These are phyloP conservation scores for Xylariomycetidae sp. DNA, from an alignment of 2,329 filamentous ascomycete genomes.

Conservation along the genomic window DNA sequence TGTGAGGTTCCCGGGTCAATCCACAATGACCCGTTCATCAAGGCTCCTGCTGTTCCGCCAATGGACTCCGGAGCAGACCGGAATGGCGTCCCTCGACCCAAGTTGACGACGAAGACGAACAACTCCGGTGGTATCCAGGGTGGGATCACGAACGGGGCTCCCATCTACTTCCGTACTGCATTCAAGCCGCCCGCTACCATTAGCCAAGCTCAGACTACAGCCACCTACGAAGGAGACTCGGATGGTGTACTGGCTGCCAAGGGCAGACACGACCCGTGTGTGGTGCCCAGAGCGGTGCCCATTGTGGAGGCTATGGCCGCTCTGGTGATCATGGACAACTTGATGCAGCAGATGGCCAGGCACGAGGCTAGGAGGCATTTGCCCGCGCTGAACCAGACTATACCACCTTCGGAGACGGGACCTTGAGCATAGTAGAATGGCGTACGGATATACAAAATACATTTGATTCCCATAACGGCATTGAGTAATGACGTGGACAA, in stretches of 20 bases:
- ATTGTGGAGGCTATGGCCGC: conserved; percentile 92
- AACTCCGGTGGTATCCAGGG: conserved; percentile 94
- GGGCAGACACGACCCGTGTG: conserved; percentile 89
- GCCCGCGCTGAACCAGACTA: conserved; percentile 32
- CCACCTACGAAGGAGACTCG: conserved; percentile 63
- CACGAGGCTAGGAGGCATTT: conserved; percentile 40
- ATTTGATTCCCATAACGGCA: too few relatives aligned
- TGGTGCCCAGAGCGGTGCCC: conserved; percentile 80
- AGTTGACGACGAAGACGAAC: conserved; percentile 83
- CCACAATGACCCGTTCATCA: conserved; percentile 86
- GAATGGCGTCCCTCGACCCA: conserved; percentile 46
- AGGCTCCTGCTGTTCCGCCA: conserved; percentile 61
- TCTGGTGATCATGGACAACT: conserved; percentile 76
- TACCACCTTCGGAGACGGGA: conserved; percentile 23
- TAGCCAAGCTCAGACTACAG: conserved; percentile 78
- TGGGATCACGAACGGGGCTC: conserved; percentile 87
- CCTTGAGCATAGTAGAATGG: too few relatives aligned
- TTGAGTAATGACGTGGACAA: too few relatives aligned
- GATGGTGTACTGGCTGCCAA: conserved; percentile 82
- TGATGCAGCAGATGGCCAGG: conserved; percentile 72
- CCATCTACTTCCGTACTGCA: conserved; percentile 88
- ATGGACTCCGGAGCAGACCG: conserved; percentile 35
- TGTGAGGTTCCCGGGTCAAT: conserved; percentile 79
- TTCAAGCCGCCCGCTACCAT: conserved; percentile 97
- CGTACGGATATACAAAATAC: too few relatives aligned